A percentile compares a stretch with the other conserved stretches of the same genome.
Conservation (phyloP, 306 rosid species). For the Cicer cuneatum region DNA sequence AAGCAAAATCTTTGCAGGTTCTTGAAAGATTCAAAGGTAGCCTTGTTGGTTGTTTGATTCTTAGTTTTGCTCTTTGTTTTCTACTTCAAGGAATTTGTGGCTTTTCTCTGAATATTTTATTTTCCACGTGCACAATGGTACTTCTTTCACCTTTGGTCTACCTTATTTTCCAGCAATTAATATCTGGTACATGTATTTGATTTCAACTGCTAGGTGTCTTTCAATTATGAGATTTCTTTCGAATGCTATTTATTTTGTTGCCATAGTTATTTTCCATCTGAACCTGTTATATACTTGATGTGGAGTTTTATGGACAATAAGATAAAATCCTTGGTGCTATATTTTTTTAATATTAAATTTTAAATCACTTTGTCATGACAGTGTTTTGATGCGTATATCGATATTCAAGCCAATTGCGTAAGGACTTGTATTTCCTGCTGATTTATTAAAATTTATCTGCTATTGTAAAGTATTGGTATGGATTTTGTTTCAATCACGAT, state of each 20-base stretch:
- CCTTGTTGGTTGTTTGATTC: constrained; percentile 31
- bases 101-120: constrained; percentile 28
- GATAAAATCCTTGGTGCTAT: neutral
- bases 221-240: neutral
- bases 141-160: constrained; percentile 18
- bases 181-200: neutral
- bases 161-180: neutral
- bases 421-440: constrained; percentile 4
- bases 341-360: neutral
- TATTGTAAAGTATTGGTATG: neutral
- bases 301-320: neutral
- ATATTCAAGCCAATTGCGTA: constrained; percentile 18
- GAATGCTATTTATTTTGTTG: constrained; percentile 8
- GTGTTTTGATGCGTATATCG: constrained; percentile 2
- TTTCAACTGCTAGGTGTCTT: neutral
- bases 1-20: constrained; percentile 78
- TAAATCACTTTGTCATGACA: neutral
- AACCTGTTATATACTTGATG: neutral
- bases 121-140: constrained; percentile 26
- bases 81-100: constrained; percentile 29
- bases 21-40: constrained; percentile 85
- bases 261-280: constrained; percentile 22
- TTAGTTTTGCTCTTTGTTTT: constrained; percentile 26
- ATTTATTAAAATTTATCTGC: neutral
- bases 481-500: constrained; percentile 17